Base-by-base conservation (phyloP, 2,329 filamentous ascomycete genomes). In the Colletotrichum truncatum region DNA sequence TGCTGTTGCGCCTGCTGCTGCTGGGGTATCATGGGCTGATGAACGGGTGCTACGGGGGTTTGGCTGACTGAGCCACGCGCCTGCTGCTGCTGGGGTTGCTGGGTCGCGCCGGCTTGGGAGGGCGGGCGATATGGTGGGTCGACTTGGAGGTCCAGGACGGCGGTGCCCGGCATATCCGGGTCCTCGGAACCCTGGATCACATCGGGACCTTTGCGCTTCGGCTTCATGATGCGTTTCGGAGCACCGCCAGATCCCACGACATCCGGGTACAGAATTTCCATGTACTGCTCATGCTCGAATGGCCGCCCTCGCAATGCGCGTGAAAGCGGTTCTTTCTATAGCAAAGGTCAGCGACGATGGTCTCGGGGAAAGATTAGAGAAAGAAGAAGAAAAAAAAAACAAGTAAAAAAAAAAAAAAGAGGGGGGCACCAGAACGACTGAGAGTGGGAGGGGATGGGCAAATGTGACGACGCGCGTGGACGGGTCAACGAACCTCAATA, bases 191-290 rank as follows among this genome's bases (percentile, higher is more conserved):
- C 76, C 2, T 77, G 75, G 39, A 82, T 75, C 8, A 77, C 79
- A 34, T 87, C 85, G 18, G 80, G 77, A 26, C 82, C 81, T 67
- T 80, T 82, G 10, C 85, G 77, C 63, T 84, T 78, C 9, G 84
- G 82, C 72, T 85, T 87, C 76, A 86, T 87, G 68, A 88, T 81
- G 28, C 86, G 82, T 72, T 88, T 88, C 1, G 86, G 86, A 1
- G 85, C 85, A 55, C 86, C 86, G 21, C 85, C 85, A 1, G 86
- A 87, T 10, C 86, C 86, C 43, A 88, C 79, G 8, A 89, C 86
- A 60, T 89, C 86, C 28, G 85, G 85, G 64, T 88, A 89, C 9
- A 89, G 76, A 21, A 88, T 81, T 71, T 88, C 85, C 83, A 88
- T 87, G 72, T 80, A 88, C 36, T 87, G 82, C 71, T 88, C 85